Conservation (phyloP, 1,139 yeast genomes). For the Geotrichum cucujoidarum region DNA sequence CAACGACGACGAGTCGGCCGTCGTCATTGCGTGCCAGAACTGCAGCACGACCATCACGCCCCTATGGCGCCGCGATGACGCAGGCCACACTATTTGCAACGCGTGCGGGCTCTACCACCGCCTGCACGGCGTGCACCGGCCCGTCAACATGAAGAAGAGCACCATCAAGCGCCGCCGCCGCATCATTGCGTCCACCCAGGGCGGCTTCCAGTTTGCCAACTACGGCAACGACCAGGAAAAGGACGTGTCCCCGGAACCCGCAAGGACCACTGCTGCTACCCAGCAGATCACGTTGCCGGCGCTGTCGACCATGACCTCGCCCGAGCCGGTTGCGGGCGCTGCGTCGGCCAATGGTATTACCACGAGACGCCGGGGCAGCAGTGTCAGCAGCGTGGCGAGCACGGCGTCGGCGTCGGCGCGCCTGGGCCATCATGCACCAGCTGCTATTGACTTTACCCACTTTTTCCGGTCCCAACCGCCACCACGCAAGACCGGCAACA, state of each 20-base stretch:
- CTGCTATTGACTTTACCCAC: conserved; percentile 35
- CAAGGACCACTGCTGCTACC: conserved; percentile 8
- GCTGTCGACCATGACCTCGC: background rate
- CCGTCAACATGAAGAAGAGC: conserved; percentile 65
- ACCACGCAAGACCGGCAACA: background rate
- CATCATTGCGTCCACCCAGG: conserved; percentile 19
- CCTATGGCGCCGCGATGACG: conserved; percentile 81
- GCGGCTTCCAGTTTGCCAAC: conserved; percentile 14
- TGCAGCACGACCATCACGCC: conserved; percentile 85
- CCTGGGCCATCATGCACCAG: conserved; percentile 7
- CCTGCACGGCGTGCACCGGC: conserved; percentile 74
- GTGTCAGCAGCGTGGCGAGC: background rate
- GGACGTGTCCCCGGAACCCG: conserved; percentile 4
- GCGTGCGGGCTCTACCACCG: conserved; percentile 82
- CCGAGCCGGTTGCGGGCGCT: conserved; percentile 1
- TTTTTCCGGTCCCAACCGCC: conserved; percentile 24
- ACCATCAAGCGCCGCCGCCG: conserved; percentile 74
- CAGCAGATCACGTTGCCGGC: conserved; percentile 1
- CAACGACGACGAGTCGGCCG: conserved; percentile 26
- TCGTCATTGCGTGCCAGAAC: conserved; percentile 72
- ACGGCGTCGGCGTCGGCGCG: background rate
- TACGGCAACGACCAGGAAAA: conserved; percentile 4
- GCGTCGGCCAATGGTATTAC: background rate
- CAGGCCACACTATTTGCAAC: conserved; percentile 77
- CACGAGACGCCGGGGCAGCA: background rate